A percentile compares a stretch with the other conserved stretches of the same genome.
These are phyloP conservation scores for Delonix regia DNA, from an alignment of 306 rosid genomes.

Conservation along the genomic window DNA sequence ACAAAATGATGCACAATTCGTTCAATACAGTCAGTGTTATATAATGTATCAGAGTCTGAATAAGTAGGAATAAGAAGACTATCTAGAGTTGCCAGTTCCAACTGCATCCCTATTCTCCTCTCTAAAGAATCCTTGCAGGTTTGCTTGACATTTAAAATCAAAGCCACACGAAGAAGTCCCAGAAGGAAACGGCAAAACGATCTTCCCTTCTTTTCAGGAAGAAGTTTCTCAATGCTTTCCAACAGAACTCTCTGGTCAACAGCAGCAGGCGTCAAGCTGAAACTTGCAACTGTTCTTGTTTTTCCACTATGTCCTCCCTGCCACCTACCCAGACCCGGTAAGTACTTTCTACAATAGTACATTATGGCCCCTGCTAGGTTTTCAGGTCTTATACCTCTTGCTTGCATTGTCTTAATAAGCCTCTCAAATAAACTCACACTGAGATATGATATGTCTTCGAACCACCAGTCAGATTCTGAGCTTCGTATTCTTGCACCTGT, in stretches of 20 bases:
- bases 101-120: conserved; percentile 88
- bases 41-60: conserved; percentile 80
- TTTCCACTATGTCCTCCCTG: conserved; percentile 68
- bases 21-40: conserved; percentile 74
- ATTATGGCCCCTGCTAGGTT: conserved; percentile 77
- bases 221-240: conserved; percentile 82
- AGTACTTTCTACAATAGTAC: conserved; percentile 83
- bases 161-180: conserved; percentile 91
- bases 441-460: conserved; percentile 91
- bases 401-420: conserved; percentile 84
- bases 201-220: conserved; percentile 82
- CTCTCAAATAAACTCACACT: conserved; percentile 74
- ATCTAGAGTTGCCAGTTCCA: conserved; percentile 88
- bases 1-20: conserved; percentile 68
- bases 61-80: conserved; percentile 83
- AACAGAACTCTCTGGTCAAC: conserved; percentile 73
- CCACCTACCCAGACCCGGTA: conserved; percentile 94
- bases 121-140: conserved; percentile 71
- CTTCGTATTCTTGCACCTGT: conserved; percentile 90
- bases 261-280: conserved; percentile 75
- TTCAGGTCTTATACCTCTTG: conserved; percentile 82
- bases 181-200: conserved; percentile 82
- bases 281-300: conserved; percentile 73
- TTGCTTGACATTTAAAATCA: conserved; percentile 69
- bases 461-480: conserved; percentile 99